Base-by-base conservation (phyloP, 2,329 filamentous ascomycete genomes). In the Uncinocarpus reesii region DNA sequence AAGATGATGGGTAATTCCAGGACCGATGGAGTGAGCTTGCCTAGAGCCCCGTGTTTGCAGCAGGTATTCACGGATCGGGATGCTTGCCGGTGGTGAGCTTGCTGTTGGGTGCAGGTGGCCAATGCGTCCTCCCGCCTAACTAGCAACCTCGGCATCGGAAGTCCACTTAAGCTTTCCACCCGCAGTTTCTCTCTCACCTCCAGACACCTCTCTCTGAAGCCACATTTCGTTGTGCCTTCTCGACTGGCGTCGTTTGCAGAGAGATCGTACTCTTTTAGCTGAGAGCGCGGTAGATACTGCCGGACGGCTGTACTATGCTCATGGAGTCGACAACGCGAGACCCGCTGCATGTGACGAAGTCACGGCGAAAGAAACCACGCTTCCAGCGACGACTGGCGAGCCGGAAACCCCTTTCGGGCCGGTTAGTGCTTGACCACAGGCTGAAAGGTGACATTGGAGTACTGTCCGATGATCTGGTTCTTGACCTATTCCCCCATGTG, bases 361-460 rank as follows among this genome's bases (percentile, higher is more conserved):
- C 45, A 10, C 36, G 40, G 40, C 47, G 43, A 24, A 48, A 41
- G 37, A 52, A 49, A 28, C n/a, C 31, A n/a, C 26, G 37, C 18
- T 44, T 47, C 21, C 43, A 45, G 23, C 43, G 43, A 29, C 47
- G 38, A 42, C 38, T 32, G 15, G n/a, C 20, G 11, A 49, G 26
- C 47, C 49, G 45, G 64, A 76, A 84, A 6, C 77, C 89, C 36
- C 75, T 94, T 50, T 77, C 85, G 50, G 89, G 87, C 49, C 81
- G 84, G 50, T 74, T 96, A 43, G 77, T 93, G 31, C 78, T 95
- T 49, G 88, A 95, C 65, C 84, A 88, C 62, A 83, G 84, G 64
- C 75, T 94, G 58, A 86, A 83, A 67, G 86, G 86, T 46, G 86
- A 95, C 62, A 76, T 89, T 53, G 92, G 88, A 54, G 78, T 92